Base-by-base conservation (phyloP, 495 filamentous ascomycete species). In the Haplographium delicatum region DNA sequence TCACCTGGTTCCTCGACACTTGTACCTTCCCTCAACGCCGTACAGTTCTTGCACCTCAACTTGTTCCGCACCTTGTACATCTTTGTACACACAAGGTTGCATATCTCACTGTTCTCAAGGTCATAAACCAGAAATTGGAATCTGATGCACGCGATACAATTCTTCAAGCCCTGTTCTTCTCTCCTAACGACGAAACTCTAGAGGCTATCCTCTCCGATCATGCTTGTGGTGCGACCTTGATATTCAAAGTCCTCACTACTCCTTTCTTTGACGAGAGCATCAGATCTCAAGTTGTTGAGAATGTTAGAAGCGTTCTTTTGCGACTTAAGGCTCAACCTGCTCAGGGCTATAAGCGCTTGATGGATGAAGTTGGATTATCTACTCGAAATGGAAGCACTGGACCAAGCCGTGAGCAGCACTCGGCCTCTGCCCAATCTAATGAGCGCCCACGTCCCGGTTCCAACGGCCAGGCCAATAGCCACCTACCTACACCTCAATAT, bases 11-110 rank as follows among this genome's bases (percentile, higher is more conserved):
- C 78, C 75, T 98, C 43, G 93, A 98, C 64, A 98, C 94, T 2
- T 98, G 93, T 76, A 96, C 84, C 24, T 96, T 97, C 73, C 88
- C 91, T 47, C 82, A 84, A 53, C 85, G 93, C 49, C 86, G 94
- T 47, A 93, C 86, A 13, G 91, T 96, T 18, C 81, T 98, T 22
- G 90, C 93, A 24, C 93, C 93, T 26, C 79, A 89, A 60, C 83
- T 98, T 24, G 88, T 98, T 38, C 91, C 93, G 43, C 89, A 97
- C 58, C 73, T 98, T n/a, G 91, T 96, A 25, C 90, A 96, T 63
- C 80, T 98, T 5, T 96, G 93, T 73, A 97, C 93, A 0, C 93
- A 98, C 72, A 98, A 98, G 73, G 93, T 98, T 52, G 93, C 93
- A 0, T 98, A 97, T 58, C 75, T 97, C 50, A 98, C 93, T 2